phyloP scores from a whole-genome alignment of 108 stramenopile species.

The Fragilariopsis cylindrus region DNA sequence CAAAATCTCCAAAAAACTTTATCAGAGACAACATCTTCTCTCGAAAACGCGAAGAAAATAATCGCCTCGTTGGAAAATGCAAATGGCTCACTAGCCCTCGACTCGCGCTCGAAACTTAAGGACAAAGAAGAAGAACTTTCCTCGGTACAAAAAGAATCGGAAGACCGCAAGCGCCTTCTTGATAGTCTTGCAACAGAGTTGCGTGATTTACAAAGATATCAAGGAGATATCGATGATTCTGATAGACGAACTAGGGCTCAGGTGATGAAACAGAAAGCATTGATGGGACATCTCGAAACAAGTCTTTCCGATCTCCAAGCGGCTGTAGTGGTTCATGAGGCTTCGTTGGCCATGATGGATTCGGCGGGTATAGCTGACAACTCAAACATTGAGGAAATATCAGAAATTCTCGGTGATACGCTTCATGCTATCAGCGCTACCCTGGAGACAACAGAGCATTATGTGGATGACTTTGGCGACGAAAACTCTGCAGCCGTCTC shows the following conservation, averaged over 20 bases:
- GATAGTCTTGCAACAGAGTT: slow-evolving; percentile 55
- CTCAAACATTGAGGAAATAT: slow-evolving; percentile 37
- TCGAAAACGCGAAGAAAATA: slow-evolving; percentile 64
- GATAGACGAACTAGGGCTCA: slow-evolving; percentile 23
- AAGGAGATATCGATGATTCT: slow-evolving; percentile 22
- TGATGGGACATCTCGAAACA: slow-evolving; percentile 35
- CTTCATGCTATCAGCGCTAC: slow-evolving; percentile 25
- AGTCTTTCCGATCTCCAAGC: slow-evolving; percentile 37
- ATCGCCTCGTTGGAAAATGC: slow-evolving; percentile 62
- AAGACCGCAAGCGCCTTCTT: slow-evolving; percentile 35
- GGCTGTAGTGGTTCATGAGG: slow-evolving; percentile 44
- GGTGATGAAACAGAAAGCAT: slow-evolving; percentile 26
- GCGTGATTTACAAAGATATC: slow-evolving; percentile 43
- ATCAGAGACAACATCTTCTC: slow-evolving; percentile 37
- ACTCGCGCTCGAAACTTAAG: slow-evolving; percentile 50
- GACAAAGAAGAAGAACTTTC: slow-evolving; percentile 48
- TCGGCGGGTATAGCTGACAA: slow-evolving; percentile 18
- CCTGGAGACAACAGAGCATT: slow-evolving; percentile 26
- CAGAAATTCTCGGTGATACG: slow-evolving; percentile 36
- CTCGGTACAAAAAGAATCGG: slow-evolving; percentile 28
- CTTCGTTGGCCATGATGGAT: slow-evolving; percentile 12
- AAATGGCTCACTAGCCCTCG: slow-evolving; percentile 46
- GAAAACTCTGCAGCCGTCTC: background rate
- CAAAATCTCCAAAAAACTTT: slow-evolving; percentile 35
- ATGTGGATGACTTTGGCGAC: slow-evolving; percentile 24